Evolutionary conservation across 1,284 basidiomycete species (phyloP), one percentile per base, ranked within the genome.

Genomic region (Hemileia vastatrix): DNA sequence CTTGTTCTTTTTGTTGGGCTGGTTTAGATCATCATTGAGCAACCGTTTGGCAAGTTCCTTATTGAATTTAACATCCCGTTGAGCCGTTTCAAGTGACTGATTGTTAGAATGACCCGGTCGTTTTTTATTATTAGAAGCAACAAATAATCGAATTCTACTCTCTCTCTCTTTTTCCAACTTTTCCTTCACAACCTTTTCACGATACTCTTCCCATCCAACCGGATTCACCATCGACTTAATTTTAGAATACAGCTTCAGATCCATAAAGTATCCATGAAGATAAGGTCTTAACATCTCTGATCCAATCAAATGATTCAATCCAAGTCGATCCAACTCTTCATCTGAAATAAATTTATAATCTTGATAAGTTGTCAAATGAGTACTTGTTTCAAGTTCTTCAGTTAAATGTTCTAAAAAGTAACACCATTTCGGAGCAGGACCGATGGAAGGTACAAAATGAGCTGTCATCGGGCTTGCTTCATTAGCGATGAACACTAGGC

Each of bases 211-310:
- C 74, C 97, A 97, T 3, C 86, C 90, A 73, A 91, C 94, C 0
- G 95, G 95, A 78, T 98, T 96, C 65, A 90, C 86, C 69, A 98
- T 91, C 70, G 96, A 83, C 36, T 93, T 85, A 1, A 95, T 95
- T 56, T 92, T 87, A 71, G 95, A 90, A 81, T 98, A 98, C 5
- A 97, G 83, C 72, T 90, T 88, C 76, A 98, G 84, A 8, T 91
- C 88, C 68, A 98, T 78, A 80, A 99, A 98, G 83, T 93, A 97
- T 54, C 95, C 95, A 77, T 99, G 95, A 94, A 99, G 97, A 79
- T 98, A 99, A 1, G 95, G 94, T 76, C 94, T 93, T 80, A 98
- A 86, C 13, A 89, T 84, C 9, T 91, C 85, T 1, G 92, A 95
- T 57, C 95, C 95, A 71, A 96, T 79, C 69, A 98, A 88, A 76